phyloP scores from a whole-genome alignment of 2,329 filamentous ascomycete species.

The Penicillium sp. region DNA sequence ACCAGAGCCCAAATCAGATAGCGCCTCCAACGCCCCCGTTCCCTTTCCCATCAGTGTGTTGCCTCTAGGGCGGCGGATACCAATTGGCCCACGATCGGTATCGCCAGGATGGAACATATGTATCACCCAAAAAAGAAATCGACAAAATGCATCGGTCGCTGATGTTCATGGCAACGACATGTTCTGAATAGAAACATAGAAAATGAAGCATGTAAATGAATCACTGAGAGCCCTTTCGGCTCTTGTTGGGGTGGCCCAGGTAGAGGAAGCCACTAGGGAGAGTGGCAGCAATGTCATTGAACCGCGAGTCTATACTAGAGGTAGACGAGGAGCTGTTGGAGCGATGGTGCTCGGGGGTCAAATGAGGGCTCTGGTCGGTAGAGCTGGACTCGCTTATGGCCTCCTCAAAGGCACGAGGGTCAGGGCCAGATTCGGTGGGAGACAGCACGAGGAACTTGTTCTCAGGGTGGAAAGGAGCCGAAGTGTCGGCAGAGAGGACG shows the following conservation, averaged over 20 bases:
- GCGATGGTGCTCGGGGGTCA: conserved; percentile 15
- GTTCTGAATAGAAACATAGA: conserved; percentile 1
- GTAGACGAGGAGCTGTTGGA: conserved; percentile 29
- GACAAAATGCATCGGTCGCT: conserved; percentile 16
- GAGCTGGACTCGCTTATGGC: conserved; percentile 10
- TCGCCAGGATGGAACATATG: conserved; percentile 6
- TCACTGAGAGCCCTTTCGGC: conserved; percentile 13
- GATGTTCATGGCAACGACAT: conserved; percentile 7
- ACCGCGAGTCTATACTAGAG: conserved; percentile 11
- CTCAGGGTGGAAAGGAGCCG: conserved; percentile 16
- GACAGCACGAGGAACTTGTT: conserved; percentile 28
- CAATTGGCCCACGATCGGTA: neutral
- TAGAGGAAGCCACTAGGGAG: conserved; percentile 27
- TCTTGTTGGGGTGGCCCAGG: conserved; percentile 23
- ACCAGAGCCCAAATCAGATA: conserved; percentile 10
- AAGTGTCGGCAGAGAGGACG: conserved; percentile 23
- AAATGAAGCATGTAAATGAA: neutral
- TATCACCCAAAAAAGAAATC: conserved; percentile 4
- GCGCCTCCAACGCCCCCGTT: conserved; percentile 15
- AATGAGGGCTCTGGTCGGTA: conserved; percentile 1
- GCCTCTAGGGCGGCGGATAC: neutral
- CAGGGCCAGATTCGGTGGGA: conserved; percentile 28
- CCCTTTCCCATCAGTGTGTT: conserved; percentile 8
- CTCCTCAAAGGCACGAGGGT: conserved; percentile 19
- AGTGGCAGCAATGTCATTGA: conserved; percentile 10